These are phyloP conservation scores for Zanthoxylum bungeanum DNA, from an alignment of 345 rosid genomes.

Conservation along the genomic window DNA sequence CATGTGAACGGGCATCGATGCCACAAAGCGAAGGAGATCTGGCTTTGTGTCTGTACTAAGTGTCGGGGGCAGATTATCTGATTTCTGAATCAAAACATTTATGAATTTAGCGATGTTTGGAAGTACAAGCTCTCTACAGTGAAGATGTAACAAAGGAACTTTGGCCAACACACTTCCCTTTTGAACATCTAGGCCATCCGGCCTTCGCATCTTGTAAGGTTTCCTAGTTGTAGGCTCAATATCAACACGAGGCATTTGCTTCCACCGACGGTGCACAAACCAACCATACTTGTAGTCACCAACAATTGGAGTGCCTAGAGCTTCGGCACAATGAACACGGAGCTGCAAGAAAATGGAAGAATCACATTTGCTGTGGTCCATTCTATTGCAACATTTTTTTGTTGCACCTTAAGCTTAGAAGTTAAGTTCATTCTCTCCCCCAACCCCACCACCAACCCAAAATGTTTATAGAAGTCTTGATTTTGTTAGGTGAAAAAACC, in stretches of 20 bases:
- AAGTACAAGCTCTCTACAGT: constrained; percentile 78
- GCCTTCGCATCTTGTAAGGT: constrained; percentile 77
- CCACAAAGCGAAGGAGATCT: constrained; percentile 71
- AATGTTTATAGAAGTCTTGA: too few species aligned
- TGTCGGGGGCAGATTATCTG: constrained; percentile 19
- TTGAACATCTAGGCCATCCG: constrained; percentile 79
- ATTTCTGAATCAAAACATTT: constrained; percentile 33
- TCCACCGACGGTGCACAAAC: constrained; percentile 86
- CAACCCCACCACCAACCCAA: too few species aligned
- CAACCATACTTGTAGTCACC: constrained; percentile 93
- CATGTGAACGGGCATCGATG: constrained; percentile 83
- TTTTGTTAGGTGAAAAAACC: too few species aligned
- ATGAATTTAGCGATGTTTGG: constrained; percentile 78
- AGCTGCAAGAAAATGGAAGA: constrained; percentile 43
- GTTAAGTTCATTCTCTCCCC: neutral
- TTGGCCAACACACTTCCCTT: constrained; percentile 91
- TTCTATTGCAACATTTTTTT: neutral
- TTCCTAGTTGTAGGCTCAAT: constrained; percentile 63
- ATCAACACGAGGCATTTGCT: constrained; percentile 70
- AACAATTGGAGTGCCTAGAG: constrained; percentile 89
- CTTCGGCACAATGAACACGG: constrained; percentile 94
- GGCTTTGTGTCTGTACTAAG: constrained; percentile 40
- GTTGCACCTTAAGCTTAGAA: neutral
- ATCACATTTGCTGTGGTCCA: neutral
- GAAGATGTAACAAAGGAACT: constrained; percentile 86